Conservation (phyloP, 345 rosid genomes). For the Psidium friedrichsthalianum region DNA sequence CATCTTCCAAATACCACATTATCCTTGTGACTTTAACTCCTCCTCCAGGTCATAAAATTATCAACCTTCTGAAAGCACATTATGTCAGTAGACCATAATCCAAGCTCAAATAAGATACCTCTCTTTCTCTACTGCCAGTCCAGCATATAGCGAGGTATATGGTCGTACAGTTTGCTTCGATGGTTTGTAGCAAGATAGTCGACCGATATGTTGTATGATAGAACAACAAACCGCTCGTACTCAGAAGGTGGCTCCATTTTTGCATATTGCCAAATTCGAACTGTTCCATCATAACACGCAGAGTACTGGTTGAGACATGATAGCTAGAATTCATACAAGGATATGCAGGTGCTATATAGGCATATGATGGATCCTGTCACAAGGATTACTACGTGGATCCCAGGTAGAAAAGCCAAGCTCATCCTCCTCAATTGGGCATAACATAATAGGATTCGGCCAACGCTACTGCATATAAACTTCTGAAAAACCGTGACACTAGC, state of each 20-base stretch:
- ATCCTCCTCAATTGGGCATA: slow-evolving; percentile 52
- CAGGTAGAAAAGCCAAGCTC: slow-evolving; percentile 61
- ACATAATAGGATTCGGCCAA: slow-evolving; percentile 76
- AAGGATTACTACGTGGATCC: slow-evolving; percentile 64
- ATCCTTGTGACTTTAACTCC: too few relatives aligned
- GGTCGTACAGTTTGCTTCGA: slow-evolving; percentile 66
- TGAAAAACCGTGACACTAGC: slow-evolving; percentile 60
- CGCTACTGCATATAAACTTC: slow-evolving; percentile 69
- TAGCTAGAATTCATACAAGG: slow-evolving; percentile 81
- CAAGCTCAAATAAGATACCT: slow-evolving; percentile 67
- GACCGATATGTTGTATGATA: slow-evolving; percentile 85
- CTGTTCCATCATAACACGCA: slow-evolving; percentile 66
- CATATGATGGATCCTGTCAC: slow-evolving; percentile 58
- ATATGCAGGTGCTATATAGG: slow-evolving; percentile 70
- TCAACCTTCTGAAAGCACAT: slow-evolving; percentile 99
- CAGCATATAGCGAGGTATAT: slow-evolving; percentile 64
- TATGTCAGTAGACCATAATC: slow-evolving; percentile 86
- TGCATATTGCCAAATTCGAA: slow-evolving; percentile 56
- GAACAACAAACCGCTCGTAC: slow-evolving; percentile 61
- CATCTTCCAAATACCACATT: too few relatives aligned
- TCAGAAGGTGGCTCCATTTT: too few relatives aligned
- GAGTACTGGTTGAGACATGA: slow-evolving; percentile 58
- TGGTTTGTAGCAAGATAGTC: slow-evolving; percentile 82
- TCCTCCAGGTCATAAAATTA: too few relatives aligned
- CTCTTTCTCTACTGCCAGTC: slow-evolving; percentile 82